Evolutionary conservation across 1,284 basidiomycete species (phyloP).

Genomic region (Sporisorium sorghi): DNA sequence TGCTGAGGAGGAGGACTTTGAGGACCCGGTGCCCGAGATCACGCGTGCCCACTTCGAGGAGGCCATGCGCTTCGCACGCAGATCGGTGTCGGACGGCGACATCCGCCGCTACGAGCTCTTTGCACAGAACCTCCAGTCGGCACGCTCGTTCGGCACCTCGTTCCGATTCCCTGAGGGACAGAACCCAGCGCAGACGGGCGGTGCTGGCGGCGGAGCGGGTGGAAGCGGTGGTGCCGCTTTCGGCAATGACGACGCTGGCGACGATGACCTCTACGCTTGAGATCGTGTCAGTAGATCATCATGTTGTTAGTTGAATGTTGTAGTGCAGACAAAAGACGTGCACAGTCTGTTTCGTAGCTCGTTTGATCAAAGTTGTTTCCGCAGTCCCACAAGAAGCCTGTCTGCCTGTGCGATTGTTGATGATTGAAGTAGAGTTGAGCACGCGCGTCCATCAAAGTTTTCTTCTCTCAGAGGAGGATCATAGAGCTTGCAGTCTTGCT

Average conservation of each 20-base stretch:
- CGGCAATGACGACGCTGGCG: conserved; percentile 81
- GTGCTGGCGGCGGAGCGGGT: conserved; percentile 56
- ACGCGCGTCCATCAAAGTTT: too few species aligned
- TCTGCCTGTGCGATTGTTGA: too few species aligned
- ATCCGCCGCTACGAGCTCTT: conserved; percentile 81
- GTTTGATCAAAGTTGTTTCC: neutral
- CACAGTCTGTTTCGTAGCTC: neutral
- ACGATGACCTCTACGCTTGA: conserved; percentile 73
- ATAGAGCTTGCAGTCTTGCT: too few species aligned
- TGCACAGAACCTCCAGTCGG: conserved; percentile 66
- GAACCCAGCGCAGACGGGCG: conserved; percentile 25
- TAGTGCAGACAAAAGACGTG: conserved; percentile 8
- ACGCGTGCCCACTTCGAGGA: conserved; percentile 85
- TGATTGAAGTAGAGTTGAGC: too few species aligned
- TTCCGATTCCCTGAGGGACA: conserved; percentile 94
- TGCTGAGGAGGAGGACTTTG: conserved; percentile 76
- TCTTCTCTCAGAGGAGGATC: too few species aligned
- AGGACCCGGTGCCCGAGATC: conserved; percentile 94
- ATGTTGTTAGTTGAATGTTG: neutral
- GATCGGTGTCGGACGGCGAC: conserved; percentile 76
- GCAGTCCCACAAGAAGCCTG: neutral
- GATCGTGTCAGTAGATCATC: too few species aligned
- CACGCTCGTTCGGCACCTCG: conserved; percentile 76
- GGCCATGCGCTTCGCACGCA: conserved; percentile 83
- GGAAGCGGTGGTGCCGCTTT: conserved; percentile 80